Percentiles rank a stretch among this genome's conserved stretches.
phyloP scores from a whole-genome alignment of 2,329 filamentous ascomycete genomes.

The Gremmenia infestans region DNA sequence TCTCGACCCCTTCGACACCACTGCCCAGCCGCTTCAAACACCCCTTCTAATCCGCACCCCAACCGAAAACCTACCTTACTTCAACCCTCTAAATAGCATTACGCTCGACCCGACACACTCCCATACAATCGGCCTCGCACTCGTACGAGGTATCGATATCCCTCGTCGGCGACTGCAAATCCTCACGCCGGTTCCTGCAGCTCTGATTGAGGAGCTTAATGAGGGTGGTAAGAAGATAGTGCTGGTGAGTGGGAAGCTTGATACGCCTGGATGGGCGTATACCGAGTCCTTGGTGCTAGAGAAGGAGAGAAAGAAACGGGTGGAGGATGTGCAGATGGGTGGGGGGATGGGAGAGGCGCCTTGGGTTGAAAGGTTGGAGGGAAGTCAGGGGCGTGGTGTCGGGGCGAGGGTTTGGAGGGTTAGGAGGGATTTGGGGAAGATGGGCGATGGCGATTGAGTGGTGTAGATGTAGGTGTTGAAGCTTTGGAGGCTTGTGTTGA shows the following conservation, averaged over 20 bases:
- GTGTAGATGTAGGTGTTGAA: too few relatives aligned
- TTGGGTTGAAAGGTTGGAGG: constrained; percentile 55
- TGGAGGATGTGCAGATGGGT: constrained; percentile 10
- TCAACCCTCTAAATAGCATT: constrained; percentile 49
- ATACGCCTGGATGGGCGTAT: constrained; percentile 65
- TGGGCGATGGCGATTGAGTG: constrained; percentile 15
- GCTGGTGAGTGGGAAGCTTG: constrained; percentile 63
- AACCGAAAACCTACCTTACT: constrained; percentile 56
- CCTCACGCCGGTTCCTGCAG: constrained; percentile 52
- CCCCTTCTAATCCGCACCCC: constrained; percentile 35
- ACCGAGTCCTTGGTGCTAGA: constrained; percentile 48
- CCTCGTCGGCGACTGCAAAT: constrained; percentile 53
- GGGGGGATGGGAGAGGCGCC: constrained; percentile 39
- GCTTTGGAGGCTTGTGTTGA: too few relatives aligned
- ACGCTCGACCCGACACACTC: constrained; percentile 57
- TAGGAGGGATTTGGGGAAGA: constrained; percentile 52
- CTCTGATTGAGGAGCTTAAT: constrained; percentile 37
- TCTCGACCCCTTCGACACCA: constrained; percentile 5
- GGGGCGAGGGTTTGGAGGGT: constrained; percentile 61
- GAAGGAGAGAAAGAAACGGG: constrained; percentile 27
- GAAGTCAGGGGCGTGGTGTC: constrained; percentile 49
- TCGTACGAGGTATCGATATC: constrained; percentile 66
- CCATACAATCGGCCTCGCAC: constrained; percentile 55
- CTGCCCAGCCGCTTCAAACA: constrained; percentile 2
- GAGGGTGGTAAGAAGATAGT: constrained; percentile 47